phyloP scores from a whole-genome alignment of 164 flowering plant genomes.

The Saururus chinensis region DNA sequence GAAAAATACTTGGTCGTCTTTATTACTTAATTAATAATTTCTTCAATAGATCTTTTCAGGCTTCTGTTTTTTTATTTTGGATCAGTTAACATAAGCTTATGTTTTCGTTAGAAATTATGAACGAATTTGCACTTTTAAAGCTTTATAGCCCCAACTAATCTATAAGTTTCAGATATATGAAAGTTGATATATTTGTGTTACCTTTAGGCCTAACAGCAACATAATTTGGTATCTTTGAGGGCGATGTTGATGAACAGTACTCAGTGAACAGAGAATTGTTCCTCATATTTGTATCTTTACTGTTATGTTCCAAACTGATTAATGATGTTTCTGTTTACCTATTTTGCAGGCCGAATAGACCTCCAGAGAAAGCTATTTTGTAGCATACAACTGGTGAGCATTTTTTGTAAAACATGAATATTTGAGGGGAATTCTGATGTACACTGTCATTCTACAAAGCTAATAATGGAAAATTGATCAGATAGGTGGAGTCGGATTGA shows the following conservation, averaged over 20 bases:
- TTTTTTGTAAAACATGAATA: neutral
- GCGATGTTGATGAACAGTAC: neutral
- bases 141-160: too few species aligned
- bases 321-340: neutral
- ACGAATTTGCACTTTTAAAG: too few species aligned
- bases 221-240: neutral
- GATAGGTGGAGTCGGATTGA: conserved; percentile 94
- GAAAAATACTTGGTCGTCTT: too few species aligned
- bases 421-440: too few species aligned
- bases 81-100: too few species aligned
- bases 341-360: conserved; percentile 79
- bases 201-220: neutral
- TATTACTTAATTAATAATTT: too few species aligned
- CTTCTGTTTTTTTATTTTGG: too few species aligned
- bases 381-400: conserved; percentile 81
- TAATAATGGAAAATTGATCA: conserved; percentile 16
- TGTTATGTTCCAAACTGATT: neutral
- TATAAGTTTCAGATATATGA: too few species aligned
- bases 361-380: conserved; percentile 87
- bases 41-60: too few species aligned
- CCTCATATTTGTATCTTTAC: neutral
- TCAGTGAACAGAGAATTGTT: neutral
- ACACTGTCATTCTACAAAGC: neutral
- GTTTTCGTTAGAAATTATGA: too few species aligned
- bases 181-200: neutral